Evolutionary conservation across 306 rosid genomes (phyloP), one percentile per base, ranked within the genome.

Genomic region (Corylus avellana): DNA sequence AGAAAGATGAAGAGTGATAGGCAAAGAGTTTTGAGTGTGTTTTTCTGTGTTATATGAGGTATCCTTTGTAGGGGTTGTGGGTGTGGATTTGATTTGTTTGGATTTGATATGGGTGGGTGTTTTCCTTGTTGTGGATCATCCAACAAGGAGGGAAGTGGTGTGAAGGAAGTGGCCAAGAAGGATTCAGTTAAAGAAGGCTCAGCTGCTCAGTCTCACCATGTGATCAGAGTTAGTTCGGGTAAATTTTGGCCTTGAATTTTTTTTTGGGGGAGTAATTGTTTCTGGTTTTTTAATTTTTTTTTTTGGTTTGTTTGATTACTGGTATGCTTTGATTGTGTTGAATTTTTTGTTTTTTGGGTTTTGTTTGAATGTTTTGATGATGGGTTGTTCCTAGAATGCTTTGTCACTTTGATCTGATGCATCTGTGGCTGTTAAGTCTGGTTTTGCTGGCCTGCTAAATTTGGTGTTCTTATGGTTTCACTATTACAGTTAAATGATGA

Each of bases 121-220:
- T 92, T 95, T 83, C 98, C 98, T 85, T 95, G 99, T 85, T 90
- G 89, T 88, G 93, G 93, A 91, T 94, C 97, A 89, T 89, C 97
- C 85, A 83, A 90, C 86, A 77, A 90, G 74, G 93, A 83, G 79
- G 93, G 78, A 57, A 82, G 83, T 74, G 90, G 79, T 66, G 89
- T 84, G 2, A 95, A 93, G 82, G 96, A 91, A 84, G 89, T 86
- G 74, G 55, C 75, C 12, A 89, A 86, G 75, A 93, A 93, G 81
- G 98, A 93, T 44, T 88, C 95, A 64, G 85, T 79, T 48, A 93
- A 91, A 77, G 97, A 93, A 63, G 88, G 89, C 84, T 85, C 97
- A 75, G 70, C 85, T 84, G 70, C 88, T 86, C 98, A 89, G 85
- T 81, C 94, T 79, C 91, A 91, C 72, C 94, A 83, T 83, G 86